phyloP scores from a whole-genome alignment of 2,329 filamentous ascomycete species.

The Emergomyces orientalis region DNA sequence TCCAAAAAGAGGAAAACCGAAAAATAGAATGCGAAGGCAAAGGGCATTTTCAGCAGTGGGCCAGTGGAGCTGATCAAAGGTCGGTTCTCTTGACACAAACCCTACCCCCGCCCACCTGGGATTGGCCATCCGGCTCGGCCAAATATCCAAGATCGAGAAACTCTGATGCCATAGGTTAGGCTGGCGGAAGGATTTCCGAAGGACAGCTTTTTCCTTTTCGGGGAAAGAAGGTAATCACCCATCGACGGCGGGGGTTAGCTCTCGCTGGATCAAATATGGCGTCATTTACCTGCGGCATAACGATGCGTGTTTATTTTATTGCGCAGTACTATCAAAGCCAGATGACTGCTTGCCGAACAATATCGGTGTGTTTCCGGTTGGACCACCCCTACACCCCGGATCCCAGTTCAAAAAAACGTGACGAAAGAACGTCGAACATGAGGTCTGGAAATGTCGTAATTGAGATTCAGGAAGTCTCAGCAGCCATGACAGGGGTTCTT shows the following conservation, averaged over 20 bases:
- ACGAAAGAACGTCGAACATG: background rate
- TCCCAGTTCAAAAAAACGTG: background rate
- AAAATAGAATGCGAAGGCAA: background rate
- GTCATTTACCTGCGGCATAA: background rate
- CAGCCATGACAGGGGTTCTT: background rate
- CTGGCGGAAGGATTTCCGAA: too few species aligned
- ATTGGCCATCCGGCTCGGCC: slow-evolving; percentile 2
- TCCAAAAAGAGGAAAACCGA: background rate
- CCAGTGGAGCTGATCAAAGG: background rate
- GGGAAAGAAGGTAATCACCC: background rate
- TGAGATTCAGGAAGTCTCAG: background rate
- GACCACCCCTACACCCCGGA: background rate
- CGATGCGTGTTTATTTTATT: too few species aligned
- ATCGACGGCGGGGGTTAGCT: background rate
- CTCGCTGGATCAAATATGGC: background rate
- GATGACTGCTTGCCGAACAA: background rate
- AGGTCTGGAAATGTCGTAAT: background rate
- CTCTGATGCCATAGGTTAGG: too few species aligned
- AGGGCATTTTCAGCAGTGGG: background rate
- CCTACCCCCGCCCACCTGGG: background rate
- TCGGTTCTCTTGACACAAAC: background rate
- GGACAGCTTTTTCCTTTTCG: background rate
- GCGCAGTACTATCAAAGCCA: too few species aligned
- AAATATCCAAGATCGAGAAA: slow-evolving; percentile 2
- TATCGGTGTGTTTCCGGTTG: background rate